Evolutionary conservation across 305 asterid species (phyloP).

Genomic region (Plantago coronopus): DNA sequence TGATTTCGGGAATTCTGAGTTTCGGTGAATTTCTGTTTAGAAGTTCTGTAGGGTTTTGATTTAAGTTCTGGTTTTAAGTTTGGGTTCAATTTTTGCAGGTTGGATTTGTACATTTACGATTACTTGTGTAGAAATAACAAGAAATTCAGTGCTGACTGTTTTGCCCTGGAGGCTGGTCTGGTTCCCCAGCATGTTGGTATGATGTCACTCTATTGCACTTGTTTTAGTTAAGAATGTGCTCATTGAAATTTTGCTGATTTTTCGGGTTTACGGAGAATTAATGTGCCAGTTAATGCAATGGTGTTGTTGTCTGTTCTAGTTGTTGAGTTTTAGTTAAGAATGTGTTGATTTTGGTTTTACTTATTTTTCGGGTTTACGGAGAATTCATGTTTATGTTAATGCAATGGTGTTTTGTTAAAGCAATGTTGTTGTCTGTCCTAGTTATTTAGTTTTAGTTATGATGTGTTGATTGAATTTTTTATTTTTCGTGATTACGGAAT

Average conservation of each 20-base stretch:
- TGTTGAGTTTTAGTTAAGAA: too few species aligned
- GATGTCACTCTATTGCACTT: background rate
- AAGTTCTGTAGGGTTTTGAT: background rate
- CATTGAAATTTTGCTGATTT: background rate
- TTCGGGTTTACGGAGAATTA: background rate
- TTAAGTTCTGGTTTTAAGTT: background rate
- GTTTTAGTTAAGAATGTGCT: background rate
- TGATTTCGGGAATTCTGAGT: background rate
- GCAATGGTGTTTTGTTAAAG: too few species aligned
- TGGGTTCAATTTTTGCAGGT: slow-evolving; percentile 30
- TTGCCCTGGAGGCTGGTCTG: slow-evolving; percentile 30
- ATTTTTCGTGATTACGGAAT: too few species aligned
- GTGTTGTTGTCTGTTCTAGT: background rate
- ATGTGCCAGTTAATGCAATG: background rate
- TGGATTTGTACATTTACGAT: slow-evolving; percentile 45
- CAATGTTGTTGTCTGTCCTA: too few species aligned
- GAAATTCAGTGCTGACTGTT: slow-evolving; percentile 27
- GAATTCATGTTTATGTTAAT: too few species aligned
- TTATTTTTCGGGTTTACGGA: too few species aligned
- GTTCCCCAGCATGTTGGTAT: slow-evolving; percentile 20
- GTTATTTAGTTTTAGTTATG: too few species aligned
- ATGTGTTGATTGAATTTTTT: too few species aligned
- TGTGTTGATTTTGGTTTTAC: too few species aligned
- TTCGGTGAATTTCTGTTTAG: background rate
- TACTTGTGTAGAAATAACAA: slow-evolving; percentile 24